Conservation (phyloP, 2,329 filamentous ascomycete species). For the Tolypocladium nubicola region DNA sequence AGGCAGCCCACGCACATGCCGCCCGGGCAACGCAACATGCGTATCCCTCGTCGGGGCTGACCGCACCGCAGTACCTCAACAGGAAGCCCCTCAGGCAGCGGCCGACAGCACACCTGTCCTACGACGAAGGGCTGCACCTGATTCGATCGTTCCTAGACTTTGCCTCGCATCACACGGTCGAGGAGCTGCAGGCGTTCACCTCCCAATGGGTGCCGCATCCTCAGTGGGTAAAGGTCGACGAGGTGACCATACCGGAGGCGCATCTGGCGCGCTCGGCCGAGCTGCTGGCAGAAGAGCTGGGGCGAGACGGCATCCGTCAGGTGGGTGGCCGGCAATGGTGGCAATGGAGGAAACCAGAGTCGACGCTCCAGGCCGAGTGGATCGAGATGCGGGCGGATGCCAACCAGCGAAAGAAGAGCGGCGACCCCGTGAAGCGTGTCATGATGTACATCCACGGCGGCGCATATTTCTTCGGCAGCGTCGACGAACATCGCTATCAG, state of each 20-base stretch:
- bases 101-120: constrained; percentile 83
- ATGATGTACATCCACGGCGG: constrained; percentile 95
- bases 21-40: background rate
- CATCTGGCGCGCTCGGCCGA: constrained; percentile 56
- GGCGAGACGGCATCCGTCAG: constrained; percentile 58
- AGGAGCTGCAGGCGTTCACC: constrained; percentile 88
- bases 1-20: constrained; percentile 19
- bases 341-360: constrained; percentile 68
- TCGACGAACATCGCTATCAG: constrained; percentile 97
- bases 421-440: constrained; percentile 55
- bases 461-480: constrained; percentile 89
- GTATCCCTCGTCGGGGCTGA: background rate
- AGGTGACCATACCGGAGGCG: constrained; percentile 53
- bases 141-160: constrained; percentile 79
- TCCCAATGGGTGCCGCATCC: constrained; percentile 85
- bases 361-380: constrained; percentile 74
- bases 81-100: constrained; percentile 65
- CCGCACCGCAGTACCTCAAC: constrained; percentile 59
- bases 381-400: constrained; percentile 82
- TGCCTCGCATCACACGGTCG: constrained; percentile 80
- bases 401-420: constrained; percentile 53
- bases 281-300: constrained; percentile 63
- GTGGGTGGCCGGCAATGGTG: constrained; percentile 82
- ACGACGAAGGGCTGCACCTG: constrained; percentile 83
- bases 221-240: constrained; percentile 73